Conservation (phyloP, 345 rosid genomes). For the Citrus inodora region DNA sequence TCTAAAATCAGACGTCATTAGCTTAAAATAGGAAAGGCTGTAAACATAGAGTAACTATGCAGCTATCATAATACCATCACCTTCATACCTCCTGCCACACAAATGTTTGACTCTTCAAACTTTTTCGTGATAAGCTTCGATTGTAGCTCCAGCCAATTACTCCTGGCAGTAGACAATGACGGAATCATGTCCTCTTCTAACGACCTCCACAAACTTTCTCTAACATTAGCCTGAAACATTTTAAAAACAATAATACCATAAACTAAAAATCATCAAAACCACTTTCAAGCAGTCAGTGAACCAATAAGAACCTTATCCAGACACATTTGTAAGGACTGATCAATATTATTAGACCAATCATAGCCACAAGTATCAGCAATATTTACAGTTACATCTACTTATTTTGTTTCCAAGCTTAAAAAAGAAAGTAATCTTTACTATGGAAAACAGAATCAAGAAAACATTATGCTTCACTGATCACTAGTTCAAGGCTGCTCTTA, state of each 20-base stretch:
- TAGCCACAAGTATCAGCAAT: neutral
- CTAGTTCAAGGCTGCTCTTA: neutral
- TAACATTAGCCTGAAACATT: slow-evolving; percentile 56
- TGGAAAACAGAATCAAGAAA: neutral
- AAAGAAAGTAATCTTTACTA: neutral
- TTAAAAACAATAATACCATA: slow-evolving; percentile 6
- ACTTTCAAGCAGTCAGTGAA: neutral
- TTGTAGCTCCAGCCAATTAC: slow-evolving; percentile 94
- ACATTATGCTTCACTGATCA: neutral
- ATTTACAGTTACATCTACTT: neutral
- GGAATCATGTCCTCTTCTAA: slow-evolving; percentile 92
- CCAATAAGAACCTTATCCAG: neutral
- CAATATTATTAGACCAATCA: neutral
- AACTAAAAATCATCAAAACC: slow-evolving; percentile 13
- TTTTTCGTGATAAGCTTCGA: slow-evolving; percentile 67
- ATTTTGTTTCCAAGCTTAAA: neutral
- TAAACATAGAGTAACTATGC: neutral
- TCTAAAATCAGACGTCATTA: neutral
- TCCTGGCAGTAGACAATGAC: slow-evolving; percentile 60
- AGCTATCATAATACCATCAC: slow-evolving; percentile 26
- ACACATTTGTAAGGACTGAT: neutral
- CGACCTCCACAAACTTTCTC: slow-evolving; percentile 77
- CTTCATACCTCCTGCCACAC: slow-evolving; percentile 97
- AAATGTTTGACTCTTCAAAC: slow-evolving; percentile 70
- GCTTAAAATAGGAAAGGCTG: neutral